Base-by-base conservation (phyloP, 75 land plant species). In the Isoetes taiwanensis region DNA sequence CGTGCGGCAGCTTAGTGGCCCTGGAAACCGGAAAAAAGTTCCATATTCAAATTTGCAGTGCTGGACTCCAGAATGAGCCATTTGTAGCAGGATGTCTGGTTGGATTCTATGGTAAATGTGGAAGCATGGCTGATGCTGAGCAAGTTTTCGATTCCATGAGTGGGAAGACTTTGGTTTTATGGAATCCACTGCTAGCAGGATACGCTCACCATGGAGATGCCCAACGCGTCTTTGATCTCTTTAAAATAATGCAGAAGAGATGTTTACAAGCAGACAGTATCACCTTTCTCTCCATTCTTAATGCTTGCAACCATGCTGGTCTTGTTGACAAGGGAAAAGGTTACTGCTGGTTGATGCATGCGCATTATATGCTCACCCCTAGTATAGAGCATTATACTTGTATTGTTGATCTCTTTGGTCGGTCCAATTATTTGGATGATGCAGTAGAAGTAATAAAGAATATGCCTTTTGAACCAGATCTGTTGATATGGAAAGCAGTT, bases 291-390 rank as follows among this genome's bases (percentile, higher is more conserved):
- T 67, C 58, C 1, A 59, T 68, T 56, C 62, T 74, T 3, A 53
- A 63, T 28, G 71, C 71, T 4, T 74, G 76, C 34, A 68, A 67
- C 41, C 72, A 68, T 34, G 60, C 53, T 41, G 76, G 76, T 28
- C 11, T 59, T 34, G 64, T 74, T 30, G 59, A 63, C 37, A 65
- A 74, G 63, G 76, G 71, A 0, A 30, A 21, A 30, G 5, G 56
- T 2, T 43, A 57, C 2, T 63, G 48, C 21, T 56, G 43, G 5
- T 24, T 34, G 0, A 68, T 74, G 76, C 56, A 59, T 41, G n/a
- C 2, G 0, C 58, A 68, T 2, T 34, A 68, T 43, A 56, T 59
- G 1, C 54, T 74, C 28, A 1, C 1, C 24, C 72, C 73, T 2
- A 60, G 53, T 5, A 70, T 17, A 27, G 73, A 65, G 41, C 78